Base-by-base conservation (phyloP, 164 flowering plant species). In the Liquidambar formosana region DNA sequence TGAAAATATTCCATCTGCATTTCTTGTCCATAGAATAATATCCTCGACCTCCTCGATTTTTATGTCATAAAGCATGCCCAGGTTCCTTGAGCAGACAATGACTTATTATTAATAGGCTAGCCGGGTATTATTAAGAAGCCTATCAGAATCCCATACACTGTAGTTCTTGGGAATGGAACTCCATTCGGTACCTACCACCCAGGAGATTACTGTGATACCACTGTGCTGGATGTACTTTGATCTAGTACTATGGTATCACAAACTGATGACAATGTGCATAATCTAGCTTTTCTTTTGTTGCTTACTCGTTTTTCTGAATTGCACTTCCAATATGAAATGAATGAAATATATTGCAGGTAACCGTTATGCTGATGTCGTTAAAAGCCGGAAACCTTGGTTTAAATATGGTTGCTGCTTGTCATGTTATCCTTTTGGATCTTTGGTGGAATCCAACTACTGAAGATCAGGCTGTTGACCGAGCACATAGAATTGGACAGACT, bases 371-470 rank as follows among this genome's bases (percentile, higher is more conserved):
- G 74, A 95, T 95, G 99, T 95, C 97, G 3, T 73, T 95, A 19
- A 93, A 95, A 81, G 99, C 99, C 21, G 97, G 97, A 71, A 95
- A 93, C 68, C 94, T 95, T 66, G 99, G 97, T 65, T 78, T 95
- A 38, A 95, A 95, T 70, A 87, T 95, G 97, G 97, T 93, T 70
- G 96, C 94, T 73, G 99, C 99, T 66, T 88, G 85, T 80, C 97
- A 87, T 81, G 95, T 95, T 71, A 86, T 95, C 65, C 89, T 95
- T 67, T 75, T 93, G 78, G 97, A 95, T 80, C 96, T 89, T 45
- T 93, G 97, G 99, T 95, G 99, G 99, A 95, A 95, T 83, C 99
- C 97, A 64, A 88, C 97, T 23, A 95, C 97, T 44, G 97, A 95
- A 84, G 99, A 95, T 76, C 99, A 95, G 73, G 99, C 99, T 61